Evolutionary conservation across 257 asterid genomes (phyloP).

Genomic region (Solanum chiquidenum): DNA sequence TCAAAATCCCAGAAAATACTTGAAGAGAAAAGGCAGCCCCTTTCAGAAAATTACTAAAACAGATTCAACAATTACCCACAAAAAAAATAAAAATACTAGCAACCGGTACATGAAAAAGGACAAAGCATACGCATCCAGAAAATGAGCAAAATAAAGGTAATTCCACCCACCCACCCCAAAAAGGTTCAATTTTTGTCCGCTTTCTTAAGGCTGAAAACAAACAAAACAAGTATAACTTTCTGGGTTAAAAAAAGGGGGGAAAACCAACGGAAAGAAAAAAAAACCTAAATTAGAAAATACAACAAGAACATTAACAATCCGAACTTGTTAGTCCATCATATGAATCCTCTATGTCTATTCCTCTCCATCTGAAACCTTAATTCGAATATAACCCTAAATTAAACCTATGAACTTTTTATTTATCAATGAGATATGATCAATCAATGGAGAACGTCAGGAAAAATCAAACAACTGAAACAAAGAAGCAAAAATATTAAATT

Average conservation of each 20-base stretch:
- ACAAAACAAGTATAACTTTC: neutral
- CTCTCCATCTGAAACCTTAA: neutral
- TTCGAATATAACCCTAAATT: neutral
- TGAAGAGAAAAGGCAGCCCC: neutral
- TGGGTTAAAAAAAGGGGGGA: neutral
- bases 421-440: neutral
- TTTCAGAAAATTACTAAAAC: neutral
- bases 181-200: neutral
- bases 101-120: neutral
- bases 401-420: neutral
- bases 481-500: neutral
- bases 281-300: neutral
- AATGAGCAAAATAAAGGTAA: neutral
- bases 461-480: neutral
- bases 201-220: neutral
- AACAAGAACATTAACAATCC: neutral
- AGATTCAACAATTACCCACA: neutral
- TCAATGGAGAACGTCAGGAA: neutral
- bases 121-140: neutral
- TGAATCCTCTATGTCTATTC: neutral
- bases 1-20: neutral
- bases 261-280: neutral
- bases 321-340: neutral
- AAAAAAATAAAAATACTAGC: no score
- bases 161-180: neutral